Evolutionary conservation across 169 alveolate species (phyloP).

Genomic region (Plasmodium knowlesi): DNA sequence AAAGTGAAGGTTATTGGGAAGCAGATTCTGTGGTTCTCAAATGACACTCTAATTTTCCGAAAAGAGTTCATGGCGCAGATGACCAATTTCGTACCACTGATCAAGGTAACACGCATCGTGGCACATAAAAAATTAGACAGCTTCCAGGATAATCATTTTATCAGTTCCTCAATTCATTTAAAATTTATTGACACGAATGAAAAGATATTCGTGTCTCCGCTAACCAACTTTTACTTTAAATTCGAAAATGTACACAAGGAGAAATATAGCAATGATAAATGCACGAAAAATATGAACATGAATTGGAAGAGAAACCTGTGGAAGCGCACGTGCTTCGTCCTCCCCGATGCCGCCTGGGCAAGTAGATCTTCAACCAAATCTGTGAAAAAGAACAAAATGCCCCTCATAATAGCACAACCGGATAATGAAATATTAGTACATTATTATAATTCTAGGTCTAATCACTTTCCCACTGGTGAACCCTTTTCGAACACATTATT

Average conservation of each 20-base stretch:
- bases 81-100: constrained; percentile 37
- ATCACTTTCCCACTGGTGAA: background rate
- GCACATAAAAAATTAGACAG: background rate
- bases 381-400: constrained; percentile 15
- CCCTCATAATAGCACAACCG: constrained; percentile 51
- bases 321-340: constrained; percentile 42
- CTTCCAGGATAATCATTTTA: background rate
- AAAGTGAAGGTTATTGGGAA: constrained; percentile 67
- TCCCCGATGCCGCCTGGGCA: constrained; percentile 19
- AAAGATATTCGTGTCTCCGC: constrained; percentile 20
- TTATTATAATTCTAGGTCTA: background rate
- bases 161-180: constrained; percentile 13
- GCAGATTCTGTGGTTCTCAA: constrained; percentile 54
- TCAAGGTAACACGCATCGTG: constrained; percentile 11
- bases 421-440: constrained; percentile 35
- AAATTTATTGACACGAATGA: constrained; percentile 46
- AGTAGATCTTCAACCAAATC: background rate
- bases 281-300: background rate
- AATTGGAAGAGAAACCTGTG: constrained; percentile 48
- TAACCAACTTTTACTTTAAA: constrained; percentile 36
- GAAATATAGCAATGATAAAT: constrained; percentile 57
- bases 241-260: constrained; percentile 61
- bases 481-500: constrained; percentile 26
- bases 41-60: constrained; percentile 19
- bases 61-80: constrained; percentile 20